Percentiles rank a stretch among this genome's conserved stretches.
These are phyloP conservation scores for Barnettozyma wickerhamii DNA, from an alignment of 805 yeast species.

Conservation along the genomic window DNA sequence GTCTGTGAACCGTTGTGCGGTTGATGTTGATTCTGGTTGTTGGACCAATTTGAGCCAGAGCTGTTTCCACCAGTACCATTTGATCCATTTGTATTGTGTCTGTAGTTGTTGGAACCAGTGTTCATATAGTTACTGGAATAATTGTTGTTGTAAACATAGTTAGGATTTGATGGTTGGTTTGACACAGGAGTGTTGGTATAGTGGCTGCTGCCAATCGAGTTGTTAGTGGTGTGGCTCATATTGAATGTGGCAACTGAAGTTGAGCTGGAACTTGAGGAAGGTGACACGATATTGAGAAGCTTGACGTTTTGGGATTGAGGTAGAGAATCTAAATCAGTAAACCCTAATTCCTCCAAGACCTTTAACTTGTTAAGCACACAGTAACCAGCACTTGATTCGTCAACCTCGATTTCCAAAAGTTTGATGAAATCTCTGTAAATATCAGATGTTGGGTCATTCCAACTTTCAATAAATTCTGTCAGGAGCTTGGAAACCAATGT, in stretches of 20 bases:
- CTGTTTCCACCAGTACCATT: too few species aligned
- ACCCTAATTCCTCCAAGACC: slow-evolving; percentile 8
- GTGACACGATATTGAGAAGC: slow-evolving; percentile 8
- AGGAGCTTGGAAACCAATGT: slow-evolving; percentile 24
- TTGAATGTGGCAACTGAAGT: slow-evolving; percentile 29
- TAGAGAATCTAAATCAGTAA: background rate
- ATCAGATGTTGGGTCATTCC: slow-evolving; percentile 32
- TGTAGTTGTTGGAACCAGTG: background rate
- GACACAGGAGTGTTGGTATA: background rate
- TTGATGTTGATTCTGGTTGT: background rate
- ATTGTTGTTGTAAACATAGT: background rate
- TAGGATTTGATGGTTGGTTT: slow-evolving; percentile 1
- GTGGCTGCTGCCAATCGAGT: background rate
- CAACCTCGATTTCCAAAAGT: slow-evolving; percentile 5
- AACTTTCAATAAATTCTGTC: slow-evolving; percentile 22
- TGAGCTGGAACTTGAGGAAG: slow-evolving; percentile 7
- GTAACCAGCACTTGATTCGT: too few species aligned
- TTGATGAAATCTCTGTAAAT: slow-evolving; percentile 16
- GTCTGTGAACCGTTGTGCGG: too few species aligned
- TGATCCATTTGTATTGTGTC: too few species aligned
- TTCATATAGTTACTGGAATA: background rate
- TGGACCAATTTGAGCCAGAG: too few species aligned
- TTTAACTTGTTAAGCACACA: slow-evolving; percentile 8
- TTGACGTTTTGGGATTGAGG: slow-evolving; percentile 1
- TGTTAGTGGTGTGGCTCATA: background rate